Evolutionary conservation across 2,329 filamentous ascomycete genomes (phyloP).

Genomic region (Bipolaris gigantea): DNA sequence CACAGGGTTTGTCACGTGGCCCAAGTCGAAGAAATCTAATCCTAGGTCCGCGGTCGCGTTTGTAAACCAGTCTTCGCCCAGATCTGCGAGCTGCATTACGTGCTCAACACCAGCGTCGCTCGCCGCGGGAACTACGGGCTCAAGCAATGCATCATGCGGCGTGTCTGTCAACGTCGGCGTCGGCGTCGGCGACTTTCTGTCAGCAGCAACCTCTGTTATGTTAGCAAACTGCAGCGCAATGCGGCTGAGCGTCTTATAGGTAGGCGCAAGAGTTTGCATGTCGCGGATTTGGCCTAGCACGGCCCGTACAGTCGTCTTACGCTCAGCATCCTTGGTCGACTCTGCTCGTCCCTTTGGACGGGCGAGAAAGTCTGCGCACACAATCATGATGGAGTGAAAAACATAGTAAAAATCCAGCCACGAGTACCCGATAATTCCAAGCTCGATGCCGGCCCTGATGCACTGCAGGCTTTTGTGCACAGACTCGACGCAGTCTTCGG

Average conservation of each 20-base stretch:
- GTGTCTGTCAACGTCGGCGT: not conserved
- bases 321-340: constrained; percentile 22
- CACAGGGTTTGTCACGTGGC: constrained; percentile 3
- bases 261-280: constrained; percentile 23
- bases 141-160: constrained; percentile 1
- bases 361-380: constrained; percentile 33
- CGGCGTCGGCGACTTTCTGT: constrained; percentile 5
- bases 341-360: constrained; percentile 24
- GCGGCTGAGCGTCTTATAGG: constrained; percentile 24
- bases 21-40: constrained; percentile 25
- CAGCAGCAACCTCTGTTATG: constrained; percentile 25
- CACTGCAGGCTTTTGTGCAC: constrained; percentile 27
- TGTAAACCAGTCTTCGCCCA: constrained; percentile 28
- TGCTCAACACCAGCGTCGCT: constrained; percentile 11
- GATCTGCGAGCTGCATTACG: constrained; percentile 16
- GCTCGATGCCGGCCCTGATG: constrained; percentile 20
- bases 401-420: constrained; percentile 32
- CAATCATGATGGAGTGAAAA: constrained; percentile 30
- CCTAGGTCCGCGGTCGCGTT: constrained; percentile 25
- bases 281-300: constrained; percentile 21
- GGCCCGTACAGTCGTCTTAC: constrained; percentile 25
- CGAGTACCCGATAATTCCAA: constrained; percentile 23
- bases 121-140: constrained; percentile 3
- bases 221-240: constrained; percentile 31
- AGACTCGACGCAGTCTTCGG: constrained; percentile 33